phyloP scores from a whole-genome alignment of 202 grass and related monocot genomes.

The Carex arenaria region DNA sequence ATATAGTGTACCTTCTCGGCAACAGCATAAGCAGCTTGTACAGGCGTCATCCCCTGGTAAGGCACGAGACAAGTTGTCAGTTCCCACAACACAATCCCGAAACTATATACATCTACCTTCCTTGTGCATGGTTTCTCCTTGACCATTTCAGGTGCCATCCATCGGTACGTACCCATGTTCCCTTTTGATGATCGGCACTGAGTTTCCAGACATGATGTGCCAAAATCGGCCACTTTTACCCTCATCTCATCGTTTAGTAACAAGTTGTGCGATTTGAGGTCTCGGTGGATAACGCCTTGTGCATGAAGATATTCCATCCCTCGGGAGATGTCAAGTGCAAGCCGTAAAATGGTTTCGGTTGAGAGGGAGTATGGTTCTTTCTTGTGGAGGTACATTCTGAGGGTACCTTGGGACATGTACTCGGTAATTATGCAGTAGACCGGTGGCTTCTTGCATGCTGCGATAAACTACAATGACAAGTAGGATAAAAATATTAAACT shows the following conservation, averaged over 20 bases:
- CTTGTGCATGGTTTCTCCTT: conserved; percentile 92
- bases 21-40: conserved; percentile 92
- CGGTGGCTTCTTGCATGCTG: conserved; percentile 88
- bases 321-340: conserved; percentile 86
- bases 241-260: conserved; percentile 96
- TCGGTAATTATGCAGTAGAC: conserved; percentile 99
- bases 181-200: conserved; percentile 67
- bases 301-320: conserved; percentile 96
- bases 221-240: conserved; percentile 95
- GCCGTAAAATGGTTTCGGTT: conserved; percentile 68
- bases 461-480: conserved; percentile 63
- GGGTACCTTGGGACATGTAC: conserved; percentile 99
- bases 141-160: conserved; percentile 99
- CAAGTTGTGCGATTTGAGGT: conserved; percentile 95
- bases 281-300: conserved; percentile 91
- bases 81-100: conserved; percentile 98
- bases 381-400: conserved; percentile 98
- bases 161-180: conserved; percentile 94
- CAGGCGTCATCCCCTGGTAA: conserved; percentile 96
- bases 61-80: conserved; percentile 83
- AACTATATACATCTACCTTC: conserved; percentile 96
- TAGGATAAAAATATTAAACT: background rate
- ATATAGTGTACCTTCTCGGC: conserved; percentile 44
- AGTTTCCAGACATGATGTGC: conserved; percentile 87
- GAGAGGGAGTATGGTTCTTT: conserved; percentile 98